Percentiles rank a stretch among this genome's conserved stretches.
phyloP scores from a whole-genome alignment of 2,329 filamentous ascomycete species.

The Colletotrichum endophyticum region DNA sequence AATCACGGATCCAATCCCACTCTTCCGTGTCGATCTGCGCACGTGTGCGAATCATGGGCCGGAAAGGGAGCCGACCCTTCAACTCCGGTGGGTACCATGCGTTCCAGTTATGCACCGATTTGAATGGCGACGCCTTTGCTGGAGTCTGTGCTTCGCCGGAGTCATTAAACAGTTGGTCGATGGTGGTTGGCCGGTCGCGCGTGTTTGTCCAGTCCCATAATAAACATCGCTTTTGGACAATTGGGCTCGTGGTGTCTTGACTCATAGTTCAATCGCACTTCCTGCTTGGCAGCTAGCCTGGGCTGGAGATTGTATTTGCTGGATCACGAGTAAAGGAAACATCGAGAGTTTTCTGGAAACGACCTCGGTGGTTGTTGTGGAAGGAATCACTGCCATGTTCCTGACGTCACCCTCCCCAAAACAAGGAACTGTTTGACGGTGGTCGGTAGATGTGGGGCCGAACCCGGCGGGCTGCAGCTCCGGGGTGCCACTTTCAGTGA shows the following conservation, averaged over 20 bases:
- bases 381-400: not conserved
- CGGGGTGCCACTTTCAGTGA: not conserved
- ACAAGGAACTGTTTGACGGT: not conserved
- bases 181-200: slow-evolving; percentile 33
- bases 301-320: not conserved
- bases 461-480: not conserved
- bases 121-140: slow-evolving; percentile 28
- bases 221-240: slow-evolving; percentile 37
- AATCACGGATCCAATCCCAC: slow-evolving; percentile 34
- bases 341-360: not conserved
- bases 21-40: slow-evolving; percentile 40
- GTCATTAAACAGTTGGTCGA: slow-evolving; percentile 35
- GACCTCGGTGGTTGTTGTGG: not conserved
- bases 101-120: slow-evolving; percentile 46
- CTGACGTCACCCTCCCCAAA: not conserved
- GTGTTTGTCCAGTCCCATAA: slow-evolving; percentile 50
- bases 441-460: not conserved
- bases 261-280: not conserved
- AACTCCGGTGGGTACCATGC: slow-evolving; percentile 42
- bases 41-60: slow-evolving; percentile 45
- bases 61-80: slow-evolving; percentile 38
- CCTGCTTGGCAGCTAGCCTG: not conserved
- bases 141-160: slow-evolving; percentile 1
- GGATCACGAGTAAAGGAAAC: not conserved
- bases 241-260: not conserved